A percentile compares a stretch with the other conserved stretches of the same genome.
These are phyloP conservation scores for Amauroascus verrucosus DNA, from an alignment of 2,329 filamentous ascomycete species.

Conservation along the genomic window DNA sequence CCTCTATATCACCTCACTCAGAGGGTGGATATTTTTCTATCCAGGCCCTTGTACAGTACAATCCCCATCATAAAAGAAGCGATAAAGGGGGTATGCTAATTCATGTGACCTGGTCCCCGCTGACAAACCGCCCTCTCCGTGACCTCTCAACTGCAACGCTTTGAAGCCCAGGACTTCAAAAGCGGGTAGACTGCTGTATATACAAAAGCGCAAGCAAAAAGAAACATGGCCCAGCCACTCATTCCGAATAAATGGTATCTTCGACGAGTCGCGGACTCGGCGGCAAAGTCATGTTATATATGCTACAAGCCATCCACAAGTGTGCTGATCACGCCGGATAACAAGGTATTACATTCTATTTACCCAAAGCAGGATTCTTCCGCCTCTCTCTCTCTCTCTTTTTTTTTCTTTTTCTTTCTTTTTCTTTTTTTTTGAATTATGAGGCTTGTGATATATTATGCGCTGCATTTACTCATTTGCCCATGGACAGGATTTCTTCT, in stretches of 20 bases:
- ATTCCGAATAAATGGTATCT: conserved; percentile 68
- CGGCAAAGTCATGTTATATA: conserved; percentile 74
- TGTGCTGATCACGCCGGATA: conserved; percentile 79
- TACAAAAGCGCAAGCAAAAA: too few species aligned
- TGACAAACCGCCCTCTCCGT: neutral
- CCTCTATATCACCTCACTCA: too few species aligned
- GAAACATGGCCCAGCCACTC: conserved; percentile 30
- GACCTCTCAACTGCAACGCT: neutral
- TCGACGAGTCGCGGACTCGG: conserved; percentile 74
- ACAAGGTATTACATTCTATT: conserved; percentile 53
- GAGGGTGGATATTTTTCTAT: too few species aligned
- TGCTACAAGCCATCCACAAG: conserved; percentile 83
- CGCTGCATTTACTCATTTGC: neutral
- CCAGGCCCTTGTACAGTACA: too few species aligned
- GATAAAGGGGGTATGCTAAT: too few species aligned
- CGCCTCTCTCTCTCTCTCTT: too few species aligned
- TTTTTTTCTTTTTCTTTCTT: neutral
- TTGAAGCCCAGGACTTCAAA: neutral
- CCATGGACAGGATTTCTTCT: conserved; percentile 69
- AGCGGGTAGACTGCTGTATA: too few species aligned
- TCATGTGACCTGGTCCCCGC: conserved; percentile 1
- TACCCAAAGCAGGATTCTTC: too few species aligned
- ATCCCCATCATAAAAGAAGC: too few species aligned
- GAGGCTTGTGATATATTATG: neutral
- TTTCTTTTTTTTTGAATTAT: neutral